These are phyloP conservation scores for sorghum (Sorghum bicolor) DNA, from an alignment of 176 grass and related monocot genomes.

Conservation along the genomic window Sorghum_bicolor_NCBIv3 NC_012871.2:3054501-3055000, in stretches of 20 bases:
- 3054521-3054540: constrained; percentile 11
- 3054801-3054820: neutral
- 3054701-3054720: neutral
- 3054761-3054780: neutral
- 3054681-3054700: neutral
- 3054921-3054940: neutral
- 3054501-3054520: neutral
- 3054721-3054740: neutral
- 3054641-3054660: neutral
- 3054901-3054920: neutral
- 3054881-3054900: neutral
- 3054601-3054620: constrained; percentile 9
- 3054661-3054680: neutral
- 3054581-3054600: constrained; percentile 27
- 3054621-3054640: neutral
- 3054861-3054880: neutral
- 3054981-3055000: constrained; percentile 18
- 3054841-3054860: neutral
- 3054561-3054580: neutral
- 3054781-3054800: neutral
- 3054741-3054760: neutral
- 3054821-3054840: neutral
- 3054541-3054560: neutral
- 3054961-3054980: constrained; percentile 24
- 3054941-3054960: constrained; percentile 29